Conservation (phyloP, 768 basidiomycete species). For the Hysterangium stoloniferum region DNA sequence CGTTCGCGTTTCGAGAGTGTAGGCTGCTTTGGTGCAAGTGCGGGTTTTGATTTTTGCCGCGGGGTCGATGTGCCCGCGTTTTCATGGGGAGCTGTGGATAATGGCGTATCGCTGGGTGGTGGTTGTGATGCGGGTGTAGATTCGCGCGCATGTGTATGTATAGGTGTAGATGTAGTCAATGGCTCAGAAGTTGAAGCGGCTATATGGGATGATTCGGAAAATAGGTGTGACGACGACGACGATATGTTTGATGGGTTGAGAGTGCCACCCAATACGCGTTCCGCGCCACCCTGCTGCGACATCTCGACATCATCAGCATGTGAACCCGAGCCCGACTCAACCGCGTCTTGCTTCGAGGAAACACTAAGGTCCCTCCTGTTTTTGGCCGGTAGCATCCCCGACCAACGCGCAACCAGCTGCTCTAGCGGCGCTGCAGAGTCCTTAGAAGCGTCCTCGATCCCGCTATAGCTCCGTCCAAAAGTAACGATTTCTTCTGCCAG, state of each 20-base stretch:
- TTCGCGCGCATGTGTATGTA: neutral
- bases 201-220: neutral
- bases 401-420: neutral
- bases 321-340: neutral
- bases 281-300: no score
- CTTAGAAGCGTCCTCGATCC: neutral
- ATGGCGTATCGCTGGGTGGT: no score
- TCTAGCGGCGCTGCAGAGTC: neutral
- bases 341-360: neutral
- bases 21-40: neutral
- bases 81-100: neutral
- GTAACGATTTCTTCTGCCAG: neutral
- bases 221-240: neutral
- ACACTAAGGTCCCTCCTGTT: neutral
- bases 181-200: neutral
- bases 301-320: neutral
- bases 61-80: neutral
- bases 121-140: neutral
- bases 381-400: neutral
- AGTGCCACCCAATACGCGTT: no score
- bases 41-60: neutral
- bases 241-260: no score
- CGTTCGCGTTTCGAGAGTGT: constrained; percentile 1
- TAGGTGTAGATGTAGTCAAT: neutral
- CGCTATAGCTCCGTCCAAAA: constrained; percentile 2